Evolutionary conservation across 2,329 filamentous ascomycete species (phyloP).

Genomic region (Thermomyces lanuginosus): DNA sequence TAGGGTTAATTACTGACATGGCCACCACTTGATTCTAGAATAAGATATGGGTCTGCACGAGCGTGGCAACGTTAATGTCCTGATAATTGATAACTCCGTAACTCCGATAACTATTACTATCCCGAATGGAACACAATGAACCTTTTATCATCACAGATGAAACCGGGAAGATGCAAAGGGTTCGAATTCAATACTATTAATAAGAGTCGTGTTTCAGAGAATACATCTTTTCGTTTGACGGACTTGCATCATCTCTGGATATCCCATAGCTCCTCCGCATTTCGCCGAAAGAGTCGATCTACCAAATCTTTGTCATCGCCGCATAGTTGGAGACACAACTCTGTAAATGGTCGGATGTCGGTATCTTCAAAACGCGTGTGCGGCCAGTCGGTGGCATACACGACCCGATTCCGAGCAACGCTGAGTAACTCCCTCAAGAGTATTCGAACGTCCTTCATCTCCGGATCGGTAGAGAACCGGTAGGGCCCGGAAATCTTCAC

Average conservation of each 20-base stretch:
- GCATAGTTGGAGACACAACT: slow-evolving; percentile 39
- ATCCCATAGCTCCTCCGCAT: slow-evolving; percentile 38
- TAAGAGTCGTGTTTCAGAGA: neutral
- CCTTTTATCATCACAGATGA: neutral
- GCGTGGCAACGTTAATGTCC: slow-evolving; percentile 4
- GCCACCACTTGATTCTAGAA: neutral
- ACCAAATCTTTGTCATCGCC: slow-evolving; percentile 28
- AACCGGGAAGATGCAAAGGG: neutral
- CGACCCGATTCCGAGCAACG: slow-evolving; percentile 30
- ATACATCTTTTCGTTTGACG: neutral
- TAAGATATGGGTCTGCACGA: slow-evolving; percentile 6
- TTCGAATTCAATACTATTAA: neutral
- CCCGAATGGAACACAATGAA: neutral
- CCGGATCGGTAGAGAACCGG: slow-evolving; percentile 32
- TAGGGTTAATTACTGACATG: slow-evolving; percentile 1
- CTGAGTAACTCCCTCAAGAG: slow-evolving; percentile 35
- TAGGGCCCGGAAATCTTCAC: slow-evolving; percentile 46
- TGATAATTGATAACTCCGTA: neutral
- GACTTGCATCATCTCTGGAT: neutral
- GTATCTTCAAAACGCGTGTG: slow-evolving; percentile 45
- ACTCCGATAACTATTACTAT: neutral
- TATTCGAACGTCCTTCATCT: slow-evolving; percentile 31
- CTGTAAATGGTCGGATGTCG: slow-evolving; percentile 40
- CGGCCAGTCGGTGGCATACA: slow-evolving; percentile 50
- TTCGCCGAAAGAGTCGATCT: slow-evolving; percentile 38